Evolutionary conservation across 2,329 filamentous ascomycete genomes (phyloP).

Genomic region (Cercospora nicotianae): DNA sequence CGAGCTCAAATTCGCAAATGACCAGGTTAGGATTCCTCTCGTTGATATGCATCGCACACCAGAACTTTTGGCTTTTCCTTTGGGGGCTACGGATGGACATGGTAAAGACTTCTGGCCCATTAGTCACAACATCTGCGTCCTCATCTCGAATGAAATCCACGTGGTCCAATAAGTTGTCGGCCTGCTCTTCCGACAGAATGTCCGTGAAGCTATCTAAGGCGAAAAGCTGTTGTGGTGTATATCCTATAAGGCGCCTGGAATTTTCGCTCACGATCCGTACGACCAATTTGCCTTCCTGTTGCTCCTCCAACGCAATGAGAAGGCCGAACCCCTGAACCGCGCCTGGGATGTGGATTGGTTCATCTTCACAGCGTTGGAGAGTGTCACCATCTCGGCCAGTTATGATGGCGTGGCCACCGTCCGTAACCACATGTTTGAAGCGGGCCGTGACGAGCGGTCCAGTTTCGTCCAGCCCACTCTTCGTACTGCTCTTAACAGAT

Average conservation of each 20-base stretch:
- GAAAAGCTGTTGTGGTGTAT: slow-evolving; percentile 74
- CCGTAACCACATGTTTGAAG: slow-evolving; percentile 75
- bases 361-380: slow-evolving; percentile 81
- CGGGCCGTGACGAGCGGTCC: slow-evolving; percentile 64
- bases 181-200: slow-evolving; percentile 78
- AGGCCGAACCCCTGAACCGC: slow-evolving; percentile 79
- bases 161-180: slow-evolving; percentile 80
- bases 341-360: slow-evolving; percentile 85
- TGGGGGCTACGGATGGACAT: slow-evolving; percentile 66
- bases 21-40: slow-evolving; percentile 67
- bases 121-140: slow-evolving; percentile 69
- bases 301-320: slow-evolving; percentile 71
- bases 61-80: slow-evolving; percentile 65
- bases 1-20: slow-evolving; percentile 85
- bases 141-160: slow-evolving; percentile 86
- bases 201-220: slow-evolving; percentile 74
- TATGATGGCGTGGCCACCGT: slow-evolving; percentile 78
- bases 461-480: slow-evolving; percentile 45
- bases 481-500: slow-evolving; percentile 39
- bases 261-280: slow-evolving; percentile 82
- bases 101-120: slow-evolving; percentile 84
- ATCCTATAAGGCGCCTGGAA: slow-evolving; percentile 71
- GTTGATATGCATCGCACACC: slow-evolving; percentile 83
- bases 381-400: slow-evolving; percentile 72
- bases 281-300: slow-evolving; percentile 63